Base-by-base conservation (phyloP, 23 red algal species). In the Cyanidium caldarium region DNA sequence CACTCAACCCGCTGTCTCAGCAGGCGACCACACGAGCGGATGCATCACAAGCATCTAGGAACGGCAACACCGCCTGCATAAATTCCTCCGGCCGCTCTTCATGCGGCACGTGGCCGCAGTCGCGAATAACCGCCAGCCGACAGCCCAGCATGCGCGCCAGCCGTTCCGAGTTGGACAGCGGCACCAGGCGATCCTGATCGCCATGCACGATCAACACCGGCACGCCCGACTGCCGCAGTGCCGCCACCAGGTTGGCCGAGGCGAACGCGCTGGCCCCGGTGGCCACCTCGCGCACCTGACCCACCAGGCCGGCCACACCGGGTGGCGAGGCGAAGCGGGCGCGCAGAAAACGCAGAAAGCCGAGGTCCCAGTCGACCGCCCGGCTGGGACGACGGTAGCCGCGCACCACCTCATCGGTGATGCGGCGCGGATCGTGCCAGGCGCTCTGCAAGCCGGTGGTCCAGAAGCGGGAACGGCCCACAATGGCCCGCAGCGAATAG, bases 161-260 rank as follows among this genome's bases (percentile, higher is more conserved):
- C 5, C 5, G 65, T 28, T 58, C n/a, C 26, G 82, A 86, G 46
- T 86, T 86, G n/a, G 44, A 37, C 20, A 86, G 66, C 16, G 82
- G 82, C 2, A 86, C 73, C n/a, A 86, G 29, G 0, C 46, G 66
- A 79, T 86, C 82, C 17, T 68, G 34, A 37, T 67, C 67, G 13
- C 82, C 82, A 66, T 86, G 82, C 15, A 86, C 75, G 56, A 86
- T 75, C 20, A 86, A 65, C 2, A 86, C 72, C 37, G 58, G 82
- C 37, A 76, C 51, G 35, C 10, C 13, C 2, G 25, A 2, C 15
- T 72, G 25, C 5, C 36, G 41, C 3, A 84, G 29, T 15, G 30
- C 26, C 0, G 26, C 25, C 2, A 86, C 37, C 61, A 85, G 68
- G 34, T 41, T 30, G 5, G 77, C 66, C 42, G 43, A 85, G 74